Base-by-base conservation (phyloP, 2,329 filamentous ascomycete genomes). In the Niveomyces coronatus region DNA sequence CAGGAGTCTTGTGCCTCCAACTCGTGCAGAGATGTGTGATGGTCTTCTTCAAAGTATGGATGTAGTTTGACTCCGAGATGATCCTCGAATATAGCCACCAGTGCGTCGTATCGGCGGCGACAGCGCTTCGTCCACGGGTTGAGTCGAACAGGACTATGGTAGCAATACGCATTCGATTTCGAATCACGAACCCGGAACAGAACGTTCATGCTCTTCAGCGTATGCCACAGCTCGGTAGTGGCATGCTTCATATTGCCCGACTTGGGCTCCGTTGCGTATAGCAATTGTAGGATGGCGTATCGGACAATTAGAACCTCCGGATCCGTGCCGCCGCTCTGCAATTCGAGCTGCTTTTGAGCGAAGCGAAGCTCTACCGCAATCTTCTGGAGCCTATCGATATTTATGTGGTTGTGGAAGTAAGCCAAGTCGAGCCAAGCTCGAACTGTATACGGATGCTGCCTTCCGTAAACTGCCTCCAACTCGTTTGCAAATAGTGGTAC, bases 121-220 rank as follows among this genome's bases (percentile, higher is more conserved):
- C 63, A 66, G 39, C 63, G 55, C 45, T 62, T 65, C 11, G 58
- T 62, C 58, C 57, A 63, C 3, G 63, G 63, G n/a, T 62, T 57
- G 6, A 63, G 56, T 46, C 64, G 64, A 45, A 67, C 51, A 1
- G 58, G 57, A 39, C 62, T 63, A 40, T 67, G 63, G 37, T 62
- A 65, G 45, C 63, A 67, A 43, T 55, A 64, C 3, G 55, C 49
- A 35, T 63, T 61, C 4, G 60, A 53, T 18, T 59, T 56, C 5
- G 58, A 47, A 36, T 61, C 58, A 14, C 58, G 57, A 22, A 63
- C 52, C 3, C 54, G 49, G 34, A 54, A 62, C 3, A 64, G 51
- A 5, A 59, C 52, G 4, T 55, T 53, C 41, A 57, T 51, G 5
- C 50, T 52, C 42, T 57, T 55, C 37, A 64, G 45, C 14, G 58